Conservation (phyloP, 2,329 filamentous ascomycete genomes). For the Blastomyces silverae region DNA sequence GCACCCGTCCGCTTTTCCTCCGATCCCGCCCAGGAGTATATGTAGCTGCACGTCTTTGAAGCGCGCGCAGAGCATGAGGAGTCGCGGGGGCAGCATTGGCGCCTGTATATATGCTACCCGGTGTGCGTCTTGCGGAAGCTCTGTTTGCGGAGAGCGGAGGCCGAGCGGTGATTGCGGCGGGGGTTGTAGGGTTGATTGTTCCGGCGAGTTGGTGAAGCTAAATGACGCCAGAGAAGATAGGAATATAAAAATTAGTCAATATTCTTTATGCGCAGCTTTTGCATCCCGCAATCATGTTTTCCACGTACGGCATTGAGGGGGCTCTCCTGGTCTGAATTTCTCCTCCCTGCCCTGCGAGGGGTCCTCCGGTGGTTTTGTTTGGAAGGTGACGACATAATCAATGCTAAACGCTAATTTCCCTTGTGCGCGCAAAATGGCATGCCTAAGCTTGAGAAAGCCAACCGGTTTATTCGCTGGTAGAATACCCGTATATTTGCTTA, state of each 20-base stretch:
- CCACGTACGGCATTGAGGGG: slow-evolving; percentile 17
- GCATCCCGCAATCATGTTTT: background rate
- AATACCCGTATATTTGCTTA: background rate
- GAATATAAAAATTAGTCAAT: slow-evolving; percentile 1
- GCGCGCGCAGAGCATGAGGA: slow-evolving; percentile 50
- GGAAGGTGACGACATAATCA: slow-evolving; percentile 5
- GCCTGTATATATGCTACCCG: slow-evolving; percentile 24
- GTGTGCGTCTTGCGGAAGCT: slow-evolving; percentile 32
- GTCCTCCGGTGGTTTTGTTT: background rate
- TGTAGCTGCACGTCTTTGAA: slow-evolving; percentile 47
- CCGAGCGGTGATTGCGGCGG: slow-evolving; percentile 28
- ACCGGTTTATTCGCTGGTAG: background rate
- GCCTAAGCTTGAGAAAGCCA: background rate
- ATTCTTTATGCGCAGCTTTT: background rate
- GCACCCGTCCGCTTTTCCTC: slow-evolving; percentile 45
- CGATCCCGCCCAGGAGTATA: slow-evolving; percentile 47
- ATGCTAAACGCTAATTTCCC: background rate
- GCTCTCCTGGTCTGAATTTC: slow-evolving; percentile 8
- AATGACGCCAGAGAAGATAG: slow-evolving; percentile 1
- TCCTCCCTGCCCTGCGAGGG: background rate
- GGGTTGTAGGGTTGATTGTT: slow-evolving; percentile 33
- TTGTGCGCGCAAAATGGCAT: background rate
- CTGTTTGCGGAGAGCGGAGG: slow-evolving; percentile 32
- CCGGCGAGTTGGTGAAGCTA: slow-evolving; percentile 34
- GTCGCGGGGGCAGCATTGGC: slow-evolving; percentile 44